Evolutionary conservation across 495 filamentous ascomycete species (phyloP).

Genomic region (Neurospora pannonica): DNA sequence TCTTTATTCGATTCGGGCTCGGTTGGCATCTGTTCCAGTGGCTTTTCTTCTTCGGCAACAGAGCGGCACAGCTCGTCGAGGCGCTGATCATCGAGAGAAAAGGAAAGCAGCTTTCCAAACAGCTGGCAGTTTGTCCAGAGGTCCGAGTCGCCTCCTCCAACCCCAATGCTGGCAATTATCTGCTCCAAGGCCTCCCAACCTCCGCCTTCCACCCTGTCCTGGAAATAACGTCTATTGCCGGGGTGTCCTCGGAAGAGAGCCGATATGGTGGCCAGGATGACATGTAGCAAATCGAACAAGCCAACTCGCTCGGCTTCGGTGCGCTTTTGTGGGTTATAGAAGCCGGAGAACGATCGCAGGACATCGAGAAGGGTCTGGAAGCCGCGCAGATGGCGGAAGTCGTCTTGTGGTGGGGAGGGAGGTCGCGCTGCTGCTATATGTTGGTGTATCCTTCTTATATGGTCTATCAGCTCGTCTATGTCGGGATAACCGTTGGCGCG

Average conservation of each 20-base stretch:
- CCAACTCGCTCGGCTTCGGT: slow-evolving; percentile 49
- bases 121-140: slow-evolving; percentile 59
- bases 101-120: slow-evolving; percentile 77
- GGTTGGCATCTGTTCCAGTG: background rate
- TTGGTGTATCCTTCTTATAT: slow-evolving; percentile 34
- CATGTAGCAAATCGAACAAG: slow-evolving; percentile 62
- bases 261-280: slow-evolving; percentile 59
- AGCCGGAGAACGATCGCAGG: slow-evolving; percentile 56
- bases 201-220: slow-evolving; percentile 57
- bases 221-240: slow-evolving; percentile 83
- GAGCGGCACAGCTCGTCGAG: slow-evolving; percentile 43
- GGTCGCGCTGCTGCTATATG: slow-evolving; percentile 37
- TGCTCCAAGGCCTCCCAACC: slow-evolving; percentile 72
- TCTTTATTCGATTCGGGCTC: background rate
- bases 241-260: slow-evolving; percentile 70
- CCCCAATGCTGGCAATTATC: slow-evolving; percentile 49
- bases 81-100: slow-evolving; percentile 68
- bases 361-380: slow-evolving; percentile 67
- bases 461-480: slow-evolving; percentile 29
- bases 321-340: slow-evolving; percentile 56
- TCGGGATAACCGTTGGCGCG: slow-evolving; percentile 29
- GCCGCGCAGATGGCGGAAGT: slow-evolving; percentile 73
- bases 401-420: slow-evolving; percentile 50
- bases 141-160: slow-evolving; percentile 49
- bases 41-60: slow-evolving; percentile 9